phyloP scores from a whole-genome alignment of 495 filamentous ascomycete species.

The Trichoderma reesei region DNA sequence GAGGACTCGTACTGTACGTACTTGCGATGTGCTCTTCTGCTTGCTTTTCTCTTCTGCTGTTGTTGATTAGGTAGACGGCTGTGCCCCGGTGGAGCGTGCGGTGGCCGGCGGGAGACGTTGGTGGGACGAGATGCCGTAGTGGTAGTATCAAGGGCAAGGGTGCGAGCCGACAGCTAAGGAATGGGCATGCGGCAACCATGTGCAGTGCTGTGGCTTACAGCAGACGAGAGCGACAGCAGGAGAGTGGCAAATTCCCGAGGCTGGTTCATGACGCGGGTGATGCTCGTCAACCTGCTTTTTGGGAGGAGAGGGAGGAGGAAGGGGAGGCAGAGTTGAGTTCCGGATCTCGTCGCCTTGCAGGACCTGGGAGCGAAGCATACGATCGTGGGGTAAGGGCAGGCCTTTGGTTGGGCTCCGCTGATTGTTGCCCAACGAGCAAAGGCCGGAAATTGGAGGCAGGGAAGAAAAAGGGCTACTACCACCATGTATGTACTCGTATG shows the following conservation, averaged over 20 bases:
- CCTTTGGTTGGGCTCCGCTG: slow-evolving; percentile 5
- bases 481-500: too few relatives aligned
- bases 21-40: too few relatives aligned
- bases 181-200: background rate
- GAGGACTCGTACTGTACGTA: background rate
- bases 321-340: background rate
- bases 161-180: background rate
- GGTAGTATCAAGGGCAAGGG: background rate
- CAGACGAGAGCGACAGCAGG: background rate
- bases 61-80: background rate
- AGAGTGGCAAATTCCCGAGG: slow-evolving; percentile 3
- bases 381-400: slow-evolving; percentile 8
- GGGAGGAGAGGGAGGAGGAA: background rate
- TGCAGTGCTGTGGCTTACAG: background rate
- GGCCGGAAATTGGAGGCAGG: slow-evolving; percentile 3
- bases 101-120: background rate
- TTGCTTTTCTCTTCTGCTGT: background rate
- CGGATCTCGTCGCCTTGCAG: slow-evolving; percentile 7
- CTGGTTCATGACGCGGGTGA: slow-evolving; percentile 6
- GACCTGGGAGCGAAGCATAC: background rate
- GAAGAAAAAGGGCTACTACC: background rate
- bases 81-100: background rate
- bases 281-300: slow-evolving; percentile 6
- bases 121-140: slow-evolving; percentile 2
- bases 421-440: slow-evolving; percentile 2